Conservation (phyloP, 768 basidiomycete genomes). For the Tremella fuciformis region DNA sequence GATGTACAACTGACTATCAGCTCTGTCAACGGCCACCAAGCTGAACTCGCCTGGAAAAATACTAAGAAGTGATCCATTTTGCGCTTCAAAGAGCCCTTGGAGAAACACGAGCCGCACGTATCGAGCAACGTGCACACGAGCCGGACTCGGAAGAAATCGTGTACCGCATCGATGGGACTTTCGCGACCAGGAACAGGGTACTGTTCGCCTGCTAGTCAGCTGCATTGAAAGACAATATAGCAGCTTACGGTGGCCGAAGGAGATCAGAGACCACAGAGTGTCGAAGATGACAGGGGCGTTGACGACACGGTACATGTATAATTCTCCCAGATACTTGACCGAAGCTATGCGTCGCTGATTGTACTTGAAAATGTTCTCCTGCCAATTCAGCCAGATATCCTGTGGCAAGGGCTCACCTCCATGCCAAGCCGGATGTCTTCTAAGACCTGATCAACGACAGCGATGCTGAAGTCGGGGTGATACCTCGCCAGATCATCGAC, state of each 20-base stretch:
- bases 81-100: slow-evolving; percentile 83
- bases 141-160: slow-evolving; percentile 93
- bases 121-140: slow-evolving; percentile 89
- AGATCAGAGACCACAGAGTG: slow-evolving; percentile 86
- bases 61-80: slow-evolving; percentile 88
- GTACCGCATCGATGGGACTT: slow-evolving; percentile 79
- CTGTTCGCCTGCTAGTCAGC: slow-evolving; percentile 58
- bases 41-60: slow-evolving; percentile 76
- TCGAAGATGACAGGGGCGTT: slow-evolving; percentile 89
- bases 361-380: slow-evolving; percentile 85
- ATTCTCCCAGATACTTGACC: slow-evolving; percentile 90
- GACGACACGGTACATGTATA: slow-evolving; percentile 92
- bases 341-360: slow-evolving; percentile 90
- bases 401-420: slow-evolving; percentile 56
- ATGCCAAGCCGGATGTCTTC: slow-evolving; percentile 87
- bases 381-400: background rate
- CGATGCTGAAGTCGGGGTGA: slow-evolving; percentile 80
- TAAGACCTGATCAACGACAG: slow-evolving; percentile 87
- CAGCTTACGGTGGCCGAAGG: slow-evolving; percentile 87
- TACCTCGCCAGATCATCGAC: slow-evolving; percentile 93
- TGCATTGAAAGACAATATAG: background rate
- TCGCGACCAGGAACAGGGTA: slow-evolving; percentile 75
- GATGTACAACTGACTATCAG: slow-evolving; percentile 65
- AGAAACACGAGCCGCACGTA: slow-evolving; percentile 97
- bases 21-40: background rate